Evolutionary conservation across 1,284 basidiomycete genomes (phyloP), one percentile per base, ranked within the genome.

Genomic region (Polyporus tsugae): DNA sequence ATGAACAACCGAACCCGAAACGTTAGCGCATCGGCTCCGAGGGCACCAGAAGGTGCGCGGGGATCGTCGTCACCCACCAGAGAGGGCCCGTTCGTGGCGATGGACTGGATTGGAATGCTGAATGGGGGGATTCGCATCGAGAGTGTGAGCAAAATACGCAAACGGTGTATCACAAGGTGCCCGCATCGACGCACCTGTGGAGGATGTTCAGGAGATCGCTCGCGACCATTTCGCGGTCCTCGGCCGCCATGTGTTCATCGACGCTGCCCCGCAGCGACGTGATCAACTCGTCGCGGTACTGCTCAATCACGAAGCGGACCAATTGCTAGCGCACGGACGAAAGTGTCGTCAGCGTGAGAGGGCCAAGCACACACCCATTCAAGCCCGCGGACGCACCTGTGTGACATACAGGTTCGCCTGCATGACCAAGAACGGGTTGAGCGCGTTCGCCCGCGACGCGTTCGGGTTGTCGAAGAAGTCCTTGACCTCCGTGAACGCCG

Each of bases 401-500:
- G 94, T 95, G 71, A 95, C 94, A 76, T 93, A 96, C 53, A 95
- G 82, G 76, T 96, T 96, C 41, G 92, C 92, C 78, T 95, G 94
- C 87, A 95, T 93, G 60, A 96, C 94, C 55, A 95, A 84, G 84
- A 93, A 96, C 17, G 92, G 91, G 78, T 96, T 95, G 66, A 93
- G 85, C 0, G 93, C 94, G 74, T 93, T 92, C 64, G 89, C 91
- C 35, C 92, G 87, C 13, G 89, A 93, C 4, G 94, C 93, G 72
- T 94, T 93, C 19, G 95, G 94, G 76, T 95, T 94, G 73, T 94
- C 91, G 77, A 96, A 95, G 78, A 95, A 94, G 78, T 95, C 91
- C 77, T 92, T 93, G 72, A 96, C 91, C 79, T 95, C 93, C 1
- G 90, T 91, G 70, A 94, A 93, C 7, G 94, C 93, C 13, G 91